Conservation (phyloP, 2,329 filamentous ascomycete species). For the Rugonectria rugulosa region DNA sequence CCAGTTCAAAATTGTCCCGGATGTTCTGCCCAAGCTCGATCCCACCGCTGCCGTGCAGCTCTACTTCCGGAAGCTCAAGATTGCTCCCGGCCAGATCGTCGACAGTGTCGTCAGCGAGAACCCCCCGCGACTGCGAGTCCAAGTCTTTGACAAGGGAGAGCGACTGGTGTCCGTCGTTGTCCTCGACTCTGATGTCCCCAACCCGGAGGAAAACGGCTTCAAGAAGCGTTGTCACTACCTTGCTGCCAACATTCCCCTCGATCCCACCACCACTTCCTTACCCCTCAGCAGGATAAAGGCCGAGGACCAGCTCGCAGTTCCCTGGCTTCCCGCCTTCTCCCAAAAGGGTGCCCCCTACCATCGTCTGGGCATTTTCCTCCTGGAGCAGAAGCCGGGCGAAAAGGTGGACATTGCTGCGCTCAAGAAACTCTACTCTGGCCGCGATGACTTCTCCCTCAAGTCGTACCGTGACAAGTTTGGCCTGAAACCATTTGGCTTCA, state of each 20-base stretch:
- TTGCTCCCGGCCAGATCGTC: constrained; percentile 81
- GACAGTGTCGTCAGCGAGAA: constrained; percentile 76
- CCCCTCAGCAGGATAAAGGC: constrained; percentile 69
- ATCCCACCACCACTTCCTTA: constrained; percentile 63
- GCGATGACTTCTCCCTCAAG: constrained; percentile 78
- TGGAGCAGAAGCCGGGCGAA: constrained; percentile 76
- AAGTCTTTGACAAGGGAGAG: constrained; percentile 83
- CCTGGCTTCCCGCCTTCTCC: constrained; percentile 86
- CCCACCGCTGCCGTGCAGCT: constrained; percentile 82
- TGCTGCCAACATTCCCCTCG: constrained; percentile 69
- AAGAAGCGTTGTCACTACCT: constrained; percentile 86
- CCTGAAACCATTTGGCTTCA: constrained; percentile 79
- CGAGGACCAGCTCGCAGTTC: constrained; percentile 72
- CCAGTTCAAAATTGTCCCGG: constrained; percentile 87
- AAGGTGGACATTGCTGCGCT: constrained; percentile 65
- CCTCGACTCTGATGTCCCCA: constrained; percentile 89
- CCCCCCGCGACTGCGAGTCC: constrained; percentile 79
- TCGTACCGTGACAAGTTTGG: constrained; percentile 75
- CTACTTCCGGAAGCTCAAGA: constrained; percentile 74
- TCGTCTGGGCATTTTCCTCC: constrained; percentile 81
- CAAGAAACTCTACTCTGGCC: constrained; percentile 57
- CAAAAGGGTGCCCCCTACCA: constrained; percentile 94
- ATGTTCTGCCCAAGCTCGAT: constrained; percentile 82
- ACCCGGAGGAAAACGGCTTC: constrained; percentile 77
- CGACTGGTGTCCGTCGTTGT: constrained; percentile 86